Evolutionary conservation across 2,329 filamentous ascomycete species (phyloP).

Genomic region (Calycina herbarum): DNA sequence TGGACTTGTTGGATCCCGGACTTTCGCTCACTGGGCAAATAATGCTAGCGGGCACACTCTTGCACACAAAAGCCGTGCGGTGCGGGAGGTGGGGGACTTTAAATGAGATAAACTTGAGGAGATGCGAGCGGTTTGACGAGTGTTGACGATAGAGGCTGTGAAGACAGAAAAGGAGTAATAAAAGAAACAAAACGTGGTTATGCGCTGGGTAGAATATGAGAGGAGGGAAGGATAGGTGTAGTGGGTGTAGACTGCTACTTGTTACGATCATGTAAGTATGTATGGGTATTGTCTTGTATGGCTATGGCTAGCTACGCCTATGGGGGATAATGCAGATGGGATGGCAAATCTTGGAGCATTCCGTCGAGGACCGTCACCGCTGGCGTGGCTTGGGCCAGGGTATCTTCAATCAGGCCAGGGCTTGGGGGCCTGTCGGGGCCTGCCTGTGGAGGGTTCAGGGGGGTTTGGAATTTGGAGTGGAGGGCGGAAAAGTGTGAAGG

Average conservation of each 20-base stretch:
- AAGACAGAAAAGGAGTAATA: constrained; percentile 1
- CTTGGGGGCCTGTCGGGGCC: constrained; percentile 13
- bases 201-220: background rate
- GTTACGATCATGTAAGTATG: background rate
- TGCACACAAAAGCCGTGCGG: constrained; percentile 18
- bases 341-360: constrained; percentile 17
- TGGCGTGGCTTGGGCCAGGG: constrained; percentile 16
- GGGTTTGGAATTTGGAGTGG: background rate
- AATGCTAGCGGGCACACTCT: constrained; percentile 10
- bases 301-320: background rate
- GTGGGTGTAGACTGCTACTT: background rate
- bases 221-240: background rate
- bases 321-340: constrained; percentile 2
- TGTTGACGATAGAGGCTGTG: background rate
- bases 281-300: background rate
- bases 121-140: background rate
- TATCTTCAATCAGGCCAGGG: background rate
- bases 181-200: background rate
- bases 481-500: background rate
- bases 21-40: constrained; percentile 17
- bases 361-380: constrained; percentile 7
- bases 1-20: constrained; percentile 20
- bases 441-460: background rate
- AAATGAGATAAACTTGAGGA: constrained; percentile 9
- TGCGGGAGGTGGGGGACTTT: constrained; percentile 13